A percentile compares a stretch with the other conserved stretches of the same genome.
phyloP scores from a whole-genome alignment of 371 early-diverging fungal genomes.

The Modicella reniformis region DNA sequence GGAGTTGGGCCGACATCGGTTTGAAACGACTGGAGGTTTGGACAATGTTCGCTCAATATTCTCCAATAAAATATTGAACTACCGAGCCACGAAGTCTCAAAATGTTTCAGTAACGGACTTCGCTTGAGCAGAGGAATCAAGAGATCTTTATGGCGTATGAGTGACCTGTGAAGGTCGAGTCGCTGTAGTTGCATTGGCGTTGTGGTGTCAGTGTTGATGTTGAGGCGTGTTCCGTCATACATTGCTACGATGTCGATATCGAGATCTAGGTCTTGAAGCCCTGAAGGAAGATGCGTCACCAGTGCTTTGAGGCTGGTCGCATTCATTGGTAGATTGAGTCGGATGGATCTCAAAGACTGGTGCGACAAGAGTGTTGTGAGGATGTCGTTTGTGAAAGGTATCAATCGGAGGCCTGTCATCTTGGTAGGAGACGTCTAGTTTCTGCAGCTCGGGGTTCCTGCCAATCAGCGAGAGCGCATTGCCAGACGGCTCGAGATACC shows the following conservation, averaged over 20 bases:
- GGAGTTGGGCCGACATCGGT: no score
- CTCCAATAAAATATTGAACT: no score
- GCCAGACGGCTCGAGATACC: no score
- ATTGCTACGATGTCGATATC: not conserved
- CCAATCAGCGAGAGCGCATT: conserved; percentile 4
- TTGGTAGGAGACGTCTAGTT: not conserved
- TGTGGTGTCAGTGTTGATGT: no score
- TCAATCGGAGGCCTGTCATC: not conserved
- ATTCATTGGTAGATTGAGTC: not conserved
- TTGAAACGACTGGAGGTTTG: conserved; percentile 6
- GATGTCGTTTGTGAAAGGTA: not conserved
- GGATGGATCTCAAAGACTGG: not conserved
- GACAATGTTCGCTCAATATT: conserved; percentile 1
- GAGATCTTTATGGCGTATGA: no score
- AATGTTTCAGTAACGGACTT: no score
- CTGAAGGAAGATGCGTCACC: not conserved
- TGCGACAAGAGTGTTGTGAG: not conserved
- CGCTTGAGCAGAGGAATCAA: no score
- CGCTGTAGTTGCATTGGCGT: no score
- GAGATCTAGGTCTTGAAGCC: conserved; percentile 6
- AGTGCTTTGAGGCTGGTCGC: not conserved
- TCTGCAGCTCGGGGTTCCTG: conserved; percentile 1
- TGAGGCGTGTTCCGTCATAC: no score
- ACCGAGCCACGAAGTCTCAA: no score
- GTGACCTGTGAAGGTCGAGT: no score